Percentiles rank a stretch among this genome's conserved stretches.
Evolutionary conservation across 2,329 filamentous ascomycete species (phyloP).

Genomic region (Simplicillium aogashimaense): DNA sequence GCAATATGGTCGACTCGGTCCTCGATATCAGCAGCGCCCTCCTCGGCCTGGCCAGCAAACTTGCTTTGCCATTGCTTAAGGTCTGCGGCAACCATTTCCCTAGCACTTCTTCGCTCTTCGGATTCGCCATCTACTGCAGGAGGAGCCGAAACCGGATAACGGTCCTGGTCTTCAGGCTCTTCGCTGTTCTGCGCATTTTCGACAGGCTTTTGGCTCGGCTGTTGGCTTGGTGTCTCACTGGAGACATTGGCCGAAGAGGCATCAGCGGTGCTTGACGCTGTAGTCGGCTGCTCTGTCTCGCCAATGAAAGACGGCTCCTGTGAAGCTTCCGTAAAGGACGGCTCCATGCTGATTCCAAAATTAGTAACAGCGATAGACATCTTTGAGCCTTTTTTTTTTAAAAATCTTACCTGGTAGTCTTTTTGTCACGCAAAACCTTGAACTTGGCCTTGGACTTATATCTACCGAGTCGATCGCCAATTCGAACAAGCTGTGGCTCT

Average conservation of each 20-base stretch:
- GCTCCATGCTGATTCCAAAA: no score
- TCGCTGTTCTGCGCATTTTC: neutral
- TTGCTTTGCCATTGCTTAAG: constrained; percentile 80
- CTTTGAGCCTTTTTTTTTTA: constrained; percentile 15
- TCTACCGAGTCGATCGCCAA: constrained; percentile 77
- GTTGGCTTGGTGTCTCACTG: no score
- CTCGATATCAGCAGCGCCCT: constrained; percentile 67
- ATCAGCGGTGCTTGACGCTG: no score
- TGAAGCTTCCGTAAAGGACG: no score
- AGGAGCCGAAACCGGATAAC: constrained; percentile 30
- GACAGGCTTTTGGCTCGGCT: no score
- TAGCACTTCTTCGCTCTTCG: constrained; percentile 46
- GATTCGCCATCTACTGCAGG: constrained; percentile 37
- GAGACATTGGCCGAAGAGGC: no score
- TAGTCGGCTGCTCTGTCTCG: no score
- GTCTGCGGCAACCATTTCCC: constrained; percentile 65
- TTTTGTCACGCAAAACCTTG: constrained; percentile 9
- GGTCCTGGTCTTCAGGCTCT: constrained; percentile 8
- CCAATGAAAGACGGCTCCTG: no score
- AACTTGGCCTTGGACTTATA: constrained; percentile 40
- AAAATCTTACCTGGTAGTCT: neutral
- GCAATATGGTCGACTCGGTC: constrained; percentile 51
- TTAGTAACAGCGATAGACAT: no score
- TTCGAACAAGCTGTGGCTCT: constrained; percentile 87
- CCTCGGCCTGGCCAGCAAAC: constrained; percentile 75